Evolutionary conservation across 2,329 filamentous ascomycete genomes (phyloP).

Genomic region (Cadophora gregata): DNA sequence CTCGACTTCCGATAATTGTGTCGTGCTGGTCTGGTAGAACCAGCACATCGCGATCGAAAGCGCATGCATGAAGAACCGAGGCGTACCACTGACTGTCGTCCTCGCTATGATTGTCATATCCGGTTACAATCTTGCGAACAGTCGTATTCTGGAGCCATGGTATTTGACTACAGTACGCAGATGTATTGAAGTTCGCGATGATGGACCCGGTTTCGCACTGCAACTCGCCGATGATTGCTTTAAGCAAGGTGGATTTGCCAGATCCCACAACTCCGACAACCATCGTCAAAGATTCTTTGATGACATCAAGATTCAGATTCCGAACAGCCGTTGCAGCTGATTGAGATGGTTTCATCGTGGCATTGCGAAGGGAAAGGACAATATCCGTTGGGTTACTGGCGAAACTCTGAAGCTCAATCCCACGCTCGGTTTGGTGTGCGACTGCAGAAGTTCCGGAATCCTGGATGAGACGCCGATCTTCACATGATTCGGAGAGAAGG

Average conservation of each 20-base stretch:
- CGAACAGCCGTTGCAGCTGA: constrained; percentile 11
- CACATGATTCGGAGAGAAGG: constrained; percentile 21
- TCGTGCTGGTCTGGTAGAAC: constrained; percentile 40
- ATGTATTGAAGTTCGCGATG: constrained; percentile 5
- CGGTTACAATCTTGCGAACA: constrained; percentile 49
- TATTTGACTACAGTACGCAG: constrained; percentile 52
- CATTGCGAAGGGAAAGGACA: constrained; percentile 17
- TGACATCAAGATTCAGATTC: constrained; percentile 21
- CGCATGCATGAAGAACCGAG: constrained; percentile 38
- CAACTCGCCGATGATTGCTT: constrained; percentile 40
- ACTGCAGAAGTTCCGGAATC: neutral
- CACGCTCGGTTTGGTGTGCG: neutral
- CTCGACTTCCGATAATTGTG: constrained; percentile 43
- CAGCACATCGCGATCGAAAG: constrained; percentile 37
- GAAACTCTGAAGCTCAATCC: neutral
- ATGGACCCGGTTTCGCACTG: constrained; percentile 22
- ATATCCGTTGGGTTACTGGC: neutral
- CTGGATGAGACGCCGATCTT: constrained; percentile 8
- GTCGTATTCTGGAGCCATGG: constrained; percentile 53
- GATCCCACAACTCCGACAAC: constrained; percentile 43
- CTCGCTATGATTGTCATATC: constrained; percentile 26
- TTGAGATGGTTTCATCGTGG: constrained; percentile 16
- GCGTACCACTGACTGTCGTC: constrained; percentile 39
- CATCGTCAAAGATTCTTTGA: constrained; percentile 33
- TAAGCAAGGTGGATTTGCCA: constrained; percentile 42